Evolutionary conservation across 108 stramenopile genomes (phyloP), one percentile per base, ranked within the genome.

Genomic region (Craspedostauros australis): DNA sequence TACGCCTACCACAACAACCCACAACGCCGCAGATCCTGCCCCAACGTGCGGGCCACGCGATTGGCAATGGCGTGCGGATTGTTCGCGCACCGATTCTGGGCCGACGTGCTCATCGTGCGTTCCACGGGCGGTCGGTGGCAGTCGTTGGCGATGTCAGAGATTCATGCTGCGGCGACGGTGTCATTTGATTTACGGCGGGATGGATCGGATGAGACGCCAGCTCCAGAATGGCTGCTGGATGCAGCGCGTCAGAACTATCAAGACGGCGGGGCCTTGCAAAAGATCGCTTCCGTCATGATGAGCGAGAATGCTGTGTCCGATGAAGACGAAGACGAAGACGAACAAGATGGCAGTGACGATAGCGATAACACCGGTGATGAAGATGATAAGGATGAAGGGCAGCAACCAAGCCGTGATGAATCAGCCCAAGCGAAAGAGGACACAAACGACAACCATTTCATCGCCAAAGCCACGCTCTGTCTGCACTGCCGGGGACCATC

Each of bases 11-110:
- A 55, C 39, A 54, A 53, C 38, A 33, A 28, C 2, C 46, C 46
- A n/a, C n/a, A n/a, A n/a, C n/a, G n/a, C n/a, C n/a, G n/a, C n/a
- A n/a, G n/a, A n/a, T n/a, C n/a, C n/a, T n/a, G n/a, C n/a, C n/a
- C n/a, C 5, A 91, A 91, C 48, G 32, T 82, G 26, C 68, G 89
- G 16, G 91, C 87, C 2, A 88, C 87, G 1, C 44, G 80, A 28
- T 66, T 93, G 54, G 79, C 84, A 39, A 88, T 88, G 91, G 80
- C 87, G 7, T 86, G 84, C 46, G 91, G 91, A 16, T 43, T 75
- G 11, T 70, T 82, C 32, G 62, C 75, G 1, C 41, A 53, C 21
- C 55, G 84, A 23, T 83, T 92, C 46, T 20, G 16, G 15, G 84
- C 81, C 2, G 50, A 70, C 44, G 78, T 88, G 3, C 60, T 69